Percentiles rank a stretch among this genome's conserved stretches.
These are phyloP conservation scores for Kodamaea restingae DNA, from an alignment of 805 yeast genomes.

Conservation along the genomic window DNA sequence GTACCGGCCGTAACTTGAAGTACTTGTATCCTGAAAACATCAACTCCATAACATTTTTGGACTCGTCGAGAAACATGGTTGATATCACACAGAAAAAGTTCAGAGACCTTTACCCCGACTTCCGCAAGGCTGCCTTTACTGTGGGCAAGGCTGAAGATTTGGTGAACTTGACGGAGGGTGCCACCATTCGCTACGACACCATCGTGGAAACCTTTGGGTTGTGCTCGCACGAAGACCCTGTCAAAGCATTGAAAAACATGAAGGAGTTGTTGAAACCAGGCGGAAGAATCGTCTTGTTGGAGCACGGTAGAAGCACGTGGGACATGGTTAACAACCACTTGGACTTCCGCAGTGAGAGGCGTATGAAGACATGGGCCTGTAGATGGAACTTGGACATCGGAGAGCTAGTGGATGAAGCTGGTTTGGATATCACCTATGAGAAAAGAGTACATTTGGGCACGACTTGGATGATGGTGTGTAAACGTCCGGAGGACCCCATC, in stretches of 20 bases:
- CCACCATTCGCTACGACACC: conserved; percentile 72
- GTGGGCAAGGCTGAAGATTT: conserved; percentile 88
- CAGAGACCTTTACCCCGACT: conserved; percentile 60
- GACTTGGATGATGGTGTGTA: conserved; percentile 80
- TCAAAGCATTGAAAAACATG: conserved; percentile 73
- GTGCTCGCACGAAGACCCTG: conserved; percentile 95
- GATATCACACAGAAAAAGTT: conserved; percentile 74
- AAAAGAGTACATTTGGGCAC: conserved; percentile 86
- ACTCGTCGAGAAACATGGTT: conserved; percentile 83
- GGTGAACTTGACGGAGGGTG: conserved; percentile 46
- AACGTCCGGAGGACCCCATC: conserved; percentile 64
- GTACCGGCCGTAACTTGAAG: conserved; percentile 90
- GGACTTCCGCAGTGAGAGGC: conserved; percentile 77
- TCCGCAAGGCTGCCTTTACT: conserved; percentile 74
- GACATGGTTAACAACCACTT: conserved; percentile 72
- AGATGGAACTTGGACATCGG: conserved; percentile 96
- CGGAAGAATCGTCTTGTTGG: conserved; percentile 82
- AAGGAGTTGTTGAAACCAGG: conserved; percentile 72
- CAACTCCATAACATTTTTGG: conserved; percentile 77
- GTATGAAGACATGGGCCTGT: conserved; percentile 93
- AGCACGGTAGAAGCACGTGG: conserved; percentile 88
- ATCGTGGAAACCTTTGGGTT: conserved; percentile 91
- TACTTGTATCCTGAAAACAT: conserved; percentile 60
- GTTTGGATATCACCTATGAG: conserved; percentile 76
- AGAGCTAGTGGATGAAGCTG: conserved; percentile 77